phyloP scores from a whole-genome alignment of 371 early-diverging fungal species.

The Mortierella polycephala region DNA sequence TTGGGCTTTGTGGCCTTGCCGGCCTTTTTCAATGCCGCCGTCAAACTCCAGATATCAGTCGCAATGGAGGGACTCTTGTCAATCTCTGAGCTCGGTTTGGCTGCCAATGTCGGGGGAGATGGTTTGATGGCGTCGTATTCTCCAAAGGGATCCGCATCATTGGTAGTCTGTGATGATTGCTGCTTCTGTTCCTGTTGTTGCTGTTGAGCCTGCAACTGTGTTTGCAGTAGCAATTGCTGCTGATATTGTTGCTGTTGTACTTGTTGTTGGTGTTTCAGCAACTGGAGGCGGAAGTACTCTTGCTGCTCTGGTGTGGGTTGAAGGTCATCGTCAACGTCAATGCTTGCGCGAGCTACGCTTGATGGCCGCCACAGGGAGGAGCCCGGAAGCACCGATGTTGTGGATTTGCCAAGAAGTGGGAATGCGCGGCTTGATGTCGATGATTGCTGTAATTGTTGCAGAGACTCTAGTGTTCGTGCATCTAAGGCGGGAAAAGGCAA shows the following conservation, averaged over 20 bases:
- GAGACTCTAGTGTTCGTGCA: slow-evolving; percentile 19
- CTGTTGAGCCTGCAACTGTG: slow-evolving; percentile 26
- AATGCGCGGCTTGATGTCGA: neutral
- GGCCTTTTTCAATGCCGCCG: slow-evolving; percentile 20
- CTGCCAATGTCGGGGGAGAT: neutral
- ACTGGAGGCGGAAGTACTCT: slow-evolving; percentile 44
- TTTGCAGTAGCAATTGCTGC: slow-evolving; percentile 24
- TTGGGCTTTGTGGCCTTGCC: slow-evolving; percentile 39
- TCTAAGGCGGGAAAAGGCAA: slow-evolving; percentile 1
- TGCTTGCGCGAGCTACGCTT: neutral
- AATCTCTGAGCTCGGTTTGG: slow-evolving; percentile 1
- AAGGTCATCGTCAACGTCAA: slow-evolving; percentile 35
- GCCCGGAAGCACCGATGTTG: neutral
- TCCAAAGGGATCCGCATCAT: slow-evolving; percentile 38
- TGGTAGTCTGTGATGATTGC: slow-evolving; percentile 10
- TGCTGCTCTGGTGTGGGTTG: slow-evolving; percentile 49
- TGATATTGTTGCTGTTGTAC: slow-evolving; percentile 42
- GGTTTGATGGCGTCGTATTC: slow-evolving; percentile 27
- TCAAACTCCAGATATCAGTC: slow-evolving; percentile 15
- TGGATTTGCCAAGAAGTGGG: slow-evolving; percentile 1
- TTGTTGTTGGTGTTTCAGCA: slow-evolving; percentile 50
- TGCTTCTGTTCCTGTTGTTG: slow-evolving; percentile 16
- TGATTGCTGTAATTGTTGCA: slow-evolving; percentile 17
- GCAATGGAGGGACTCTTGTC: neutral
- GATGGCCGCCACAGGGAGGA: slow-evolving; percentile 16